Base-by-base conservation (phyloP, 1,284 basidiomycete species). In the Sanghuangporus weigelae region DNA sequence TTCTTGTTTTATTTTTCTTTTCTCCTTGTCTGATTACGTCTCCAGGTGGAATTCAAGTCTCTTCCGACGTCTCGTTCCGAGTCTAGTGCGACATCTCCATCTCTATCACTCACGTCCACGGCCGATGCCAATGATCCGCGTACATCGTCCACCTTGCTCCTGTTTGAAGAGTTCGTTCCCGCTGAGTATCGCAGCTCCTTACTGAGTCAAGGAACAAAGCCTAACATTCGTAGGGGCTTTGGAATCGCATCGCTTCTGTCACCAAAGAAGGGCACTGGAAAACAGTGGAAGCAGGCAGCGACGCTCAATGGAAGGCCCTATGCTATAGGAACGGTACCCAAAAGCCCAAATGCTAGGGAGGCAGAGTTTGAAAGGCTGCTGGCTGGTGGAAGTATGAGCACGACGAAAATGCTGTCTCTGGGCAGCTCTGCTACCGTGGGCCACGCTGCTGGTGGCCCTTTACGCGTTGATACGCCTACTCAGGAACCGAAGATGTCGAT, bases 81-180 rank as follows among this genome's bases (percentile, higher is more conserved):
- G 38, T 40, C 57, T 12, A 44, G 35, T 1, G 23, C 46, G 11
- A 48, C 49, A 8, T 35, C 46, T 7, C 12, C 61, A 12, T 62
- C 51, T 14, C 60, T 48, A 2, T 62, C 60, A 2, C 62, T 63
- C 21, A 57, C 54, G 6, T 35, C 60, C 11, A 56, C 48, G n/a
- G 7, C 49, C 16, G 57, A 65, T 23, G 19, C 54, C 12, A 62
- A 68, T 49, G 86, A 88, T 68, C 86, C 84, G 0, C 80, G 86
- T 16, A 82, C 78, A 0, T 74, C 80, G 11, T 76, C 82, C 0
- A 82, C 85, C 0, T 81, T 91, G 51, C 82, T 95, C 60, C 78
- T 96, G 6, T 94, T 92, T 69, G 93, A 96, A 74, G 93, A 95
- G 71, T 91, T 92, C 63, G 90, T 96, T 3, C 93, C 93, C 0